Percentiles rank a stretch among this genome's conserved stretches.
Evolutionary conservation across 139 green algal species (phyloP).

Genomic region (Closterium sp.): DNA sequence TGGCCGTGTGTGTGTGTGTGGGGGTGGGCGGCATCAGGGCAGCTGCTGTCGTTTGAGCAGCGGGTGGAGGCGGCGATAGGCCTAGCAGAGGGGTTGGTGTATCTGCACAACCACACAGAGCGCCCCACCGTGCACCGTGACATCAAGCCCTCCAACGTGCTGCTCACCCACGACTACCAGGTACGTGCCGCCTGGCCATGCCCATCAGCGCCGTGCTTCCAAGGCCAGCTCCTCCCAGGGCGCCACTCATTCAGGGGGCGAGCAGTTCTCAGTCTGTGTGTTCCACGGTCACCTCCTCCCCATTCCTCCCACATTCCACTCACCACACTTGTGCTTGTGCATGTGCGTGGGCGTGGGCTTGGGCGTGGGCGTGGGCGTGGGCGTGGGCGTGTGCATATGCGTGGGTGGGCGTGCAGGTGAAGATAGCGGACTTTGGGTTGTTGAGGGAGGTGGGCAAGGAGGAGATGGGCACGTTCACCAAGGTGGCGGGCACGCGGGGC

Average conservation of each 20-base stretch:
- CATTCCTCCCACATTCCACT: neutral
- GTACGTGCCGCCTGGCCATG: neutral
- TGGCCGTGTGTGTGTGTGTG: neutral
- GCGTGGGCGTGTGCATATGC: neutral
- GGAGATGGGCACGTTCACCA: conserved; percentile 8
- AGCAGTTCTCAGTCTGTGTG: neutral
- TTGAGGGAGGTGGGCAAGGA: neutral
- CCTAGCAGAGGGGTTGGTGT: conserved; percentile 9
- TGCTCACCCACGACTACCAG: conserved; percentile 40
- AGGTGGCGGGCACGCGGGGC: conserved; percentile 34
- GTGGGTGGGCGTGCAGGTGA: conserved; percentile 4
- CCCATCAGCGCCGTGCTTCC: neutral
- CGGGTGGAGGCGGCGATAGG: neutral
- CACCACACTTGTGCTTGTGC: neutral
- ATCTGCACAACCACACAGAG: conserved; percentile 45
- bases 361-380: neutral
- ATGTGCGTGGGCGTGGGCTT: neutral
- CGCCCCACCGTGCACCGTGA: conserved; percentile 52
- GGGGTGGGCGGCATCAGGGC: neutral
- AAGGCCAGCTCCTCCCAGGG: neutral
- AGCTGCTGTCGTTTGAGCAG: conserved; percentile 7
- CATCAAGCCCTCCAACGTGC: conserved; percentile 58
- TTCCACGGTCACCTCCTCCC: neutral
- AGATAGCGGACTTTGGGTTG: conserved; percentile 13
- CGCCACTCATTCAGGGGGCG: neutral